Percentiles rank a stretch among this genome's conserved stretches.
Evolutionary conservation across 345 rosid genomes (phyloP).

Genomic region (Bretschneidera sinensis): DNA sequence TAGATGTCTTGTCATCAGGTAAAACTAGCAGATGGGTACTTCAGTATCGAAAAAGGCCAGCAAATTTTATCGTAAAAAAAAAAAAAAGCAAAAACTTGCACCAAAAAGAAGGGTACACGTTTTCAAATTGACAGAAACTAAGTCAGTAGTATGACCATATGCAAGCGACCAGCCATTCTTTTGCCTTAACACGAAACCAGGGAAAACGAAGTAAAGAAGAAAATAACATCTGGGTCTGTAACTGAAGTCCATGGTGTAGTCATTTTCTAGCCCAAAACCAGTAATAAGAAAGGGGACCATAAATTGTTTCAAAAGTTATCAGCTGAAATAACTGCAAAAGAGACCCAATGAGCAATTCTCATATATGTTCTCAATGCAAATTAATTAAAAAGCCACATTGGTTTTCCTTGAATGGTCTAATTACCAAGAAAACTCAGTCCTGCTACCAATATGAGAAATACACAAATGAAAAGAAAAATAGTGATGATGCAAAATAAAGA

Average conservation of each 20-base stretch:
- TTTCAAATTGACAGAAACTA: slow-evolving; percentile 24
- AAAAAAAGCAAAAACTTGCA: slow-evolving; percentile 15
- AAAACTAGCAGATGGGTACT: slow-evolving; percentile 15
- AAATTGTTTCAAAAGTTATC: no score
- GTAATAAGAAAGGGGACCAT: slow-evolving; percentile 9
- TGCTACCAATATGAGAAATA: no score
- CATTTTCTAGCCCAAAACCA: slow-evolving; percentile 43
- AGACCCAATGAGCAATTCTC: no score
- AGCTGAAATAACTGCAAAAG: neutral
- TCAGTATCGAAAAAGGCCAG: no score
- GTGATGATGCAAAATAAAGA: no score
- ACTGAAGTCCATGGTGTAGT: slow-evolving; percentile 48
- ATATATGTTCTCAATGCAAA: no score
- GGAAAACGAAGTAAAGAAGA: slow-evolving; percentile 12
- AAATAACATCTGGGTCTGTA: slow-evolving; percentile 31
- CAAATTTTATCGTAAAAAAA: no score
- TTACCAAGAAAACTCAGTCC: no score
- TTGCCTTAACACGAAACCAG: neutral
- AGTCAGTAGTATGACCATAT: neutral
- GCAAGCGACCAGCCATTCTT: neutral
- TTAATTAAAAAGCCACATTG: no score
- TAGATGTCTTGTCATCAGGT: slow-evolving; percentile 7
- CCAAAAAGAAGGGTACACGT: slow-evolving; percentile 27
- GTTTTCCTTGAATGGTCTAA: no score
- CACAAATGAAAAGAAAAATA: no score